Evolutionary conservation across 2,329 filamentous ascomycete genomes (phyloP).

Genomic region (Celoporthe dispersa): DNA sequence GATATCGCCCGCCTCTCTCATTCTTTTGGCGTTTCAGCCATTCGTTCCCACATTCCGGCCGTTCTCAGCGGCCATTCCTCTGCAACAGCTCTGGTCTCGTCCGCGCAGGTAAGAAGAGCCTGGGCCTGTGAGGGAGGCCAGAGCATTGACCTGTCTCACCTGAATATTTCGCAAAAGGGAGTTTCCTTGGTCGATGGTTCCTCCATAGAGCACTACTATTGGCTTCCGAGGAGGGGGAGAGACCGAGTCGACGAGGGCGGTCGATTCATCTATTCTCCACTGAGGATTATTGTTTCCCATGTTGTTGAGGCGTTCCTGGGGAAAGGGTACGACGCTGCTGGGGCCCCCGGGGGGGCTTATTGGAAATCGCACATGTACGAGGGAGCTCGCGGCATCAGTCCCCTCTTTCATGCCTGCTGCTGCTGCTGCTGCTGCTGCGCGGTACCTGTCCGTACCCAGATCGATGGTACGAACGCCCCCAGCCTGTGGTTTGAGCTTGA

Average conservation of each 20-base stretch:
- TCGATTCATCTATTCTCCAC: not conserved
- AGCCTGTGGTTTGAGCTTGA: slow-evolving; percentile 2
- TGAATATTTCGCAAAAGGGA: not conserved
- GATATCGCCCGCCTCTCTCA: not conserved
- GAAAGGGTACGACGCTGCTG: not conserved
- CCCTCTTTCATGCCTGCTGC: not conserved
- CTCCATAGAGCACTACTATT: not conserved
- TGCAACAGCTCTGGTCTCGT: not conserved
- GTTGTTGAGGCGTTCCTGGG: not conserved
- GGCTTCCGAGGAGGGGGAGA: not conserved
- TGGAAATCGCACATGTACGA: not conserved
- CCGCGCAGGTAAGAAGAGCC: not conserved
- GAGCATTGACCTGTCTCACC: not conserved
- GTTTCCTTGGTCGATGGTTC: not conserved
- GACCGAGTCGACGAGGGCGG: not conserved
- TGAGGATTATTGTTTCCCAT: not conserved
- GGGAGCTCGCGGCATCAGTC: not conserved
- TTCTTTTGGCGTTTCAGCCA: slow-evolving; percentile 1
- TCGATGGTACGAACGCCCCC: not conserved
- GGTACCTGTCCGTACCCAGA: slow-evolving; percentile 9
- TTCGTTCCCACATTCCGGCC: slow-evolving; percentile 2
- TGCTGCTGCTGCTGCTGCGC: not conserved
- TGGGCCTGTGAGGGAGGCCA: not conserved
- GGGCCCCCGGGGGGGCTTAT: not conserved
- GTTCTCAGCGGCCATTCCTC: slow-evolving; percentile 5